phyloP scores from a whole-genome alignment of 768 basidiomycete species.

The Boletus reticuloceps region DNA sequence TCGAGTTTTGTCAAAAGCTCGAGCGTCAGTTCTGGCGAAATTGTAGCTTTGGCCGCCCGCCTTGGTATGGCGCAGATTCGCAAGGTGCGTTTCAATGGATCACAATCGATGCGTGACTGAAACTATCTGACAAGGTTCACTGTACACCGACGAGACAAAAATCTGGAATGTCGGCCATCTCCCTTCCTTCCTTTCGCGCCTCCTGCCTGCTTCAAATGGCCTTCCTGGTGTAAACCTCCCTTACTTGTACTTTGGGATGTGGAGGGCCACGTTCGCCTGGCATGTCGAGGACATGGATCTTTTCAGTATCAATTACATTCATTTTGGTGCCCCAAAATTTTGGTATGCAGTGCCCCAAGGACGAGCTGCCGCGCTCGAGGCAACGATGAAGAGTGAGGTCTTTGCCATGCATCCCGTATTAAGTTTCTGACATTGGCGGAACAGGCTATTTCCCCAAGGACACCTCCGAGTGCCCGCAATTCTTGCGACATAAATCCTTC shows the following conservation, averaged over 20 bases:
- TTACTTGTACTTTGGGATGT: conserved; percentile 99
- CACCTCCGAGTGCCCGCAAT: conserved; percentile 82
- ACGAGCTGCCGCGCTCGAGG: conserved; percentile 78
- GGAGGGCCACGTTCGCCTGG: conserved; percentile 98
- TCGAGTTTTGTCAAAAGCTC: conserved; percentile 82
- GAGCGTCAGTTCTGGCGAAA: conserved; percentile 93
- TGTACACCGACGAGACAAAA: conserved; percentile 73
- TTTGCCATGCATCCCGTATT: not conserved
- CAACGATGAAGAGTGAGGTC: conserved; percentile 76
- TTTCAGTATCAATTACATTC: conserved; percentile 98
- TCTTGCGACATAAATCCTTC: conserved; percentile 95
- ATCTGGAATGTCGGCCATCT: conserved; percentile 95
- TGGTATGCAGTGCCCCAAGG: conserved; percentile 97
- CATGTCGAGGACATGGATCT: conserved; percentile 99
- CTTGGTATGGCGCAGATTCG: conserved; percentile 98
- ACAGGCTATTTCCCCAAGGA: conserved; percentile 89
- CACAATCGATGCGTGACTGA: not conserved
- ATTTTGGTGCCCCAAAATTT: conserved; percentile 95
- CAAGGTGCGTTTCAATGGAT: conserved; percentile 54
- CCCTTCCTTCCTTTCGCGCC: conserved; percentile 78
- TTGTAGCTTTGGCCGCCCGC: conserved; percentile 81
- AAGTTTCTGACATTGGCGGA: conserved; percentile 1
- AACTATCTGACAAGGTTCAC: conserved; percentile 42
- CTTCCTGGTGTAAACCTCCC: conserved; percentile 97
- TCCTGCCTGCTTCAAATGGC: conserved; percentile 67